Evolutionary conservation across 192 early-diverging fungal genomes (phyloP).

Genomic region (Phycomyces nitens): DNA sequence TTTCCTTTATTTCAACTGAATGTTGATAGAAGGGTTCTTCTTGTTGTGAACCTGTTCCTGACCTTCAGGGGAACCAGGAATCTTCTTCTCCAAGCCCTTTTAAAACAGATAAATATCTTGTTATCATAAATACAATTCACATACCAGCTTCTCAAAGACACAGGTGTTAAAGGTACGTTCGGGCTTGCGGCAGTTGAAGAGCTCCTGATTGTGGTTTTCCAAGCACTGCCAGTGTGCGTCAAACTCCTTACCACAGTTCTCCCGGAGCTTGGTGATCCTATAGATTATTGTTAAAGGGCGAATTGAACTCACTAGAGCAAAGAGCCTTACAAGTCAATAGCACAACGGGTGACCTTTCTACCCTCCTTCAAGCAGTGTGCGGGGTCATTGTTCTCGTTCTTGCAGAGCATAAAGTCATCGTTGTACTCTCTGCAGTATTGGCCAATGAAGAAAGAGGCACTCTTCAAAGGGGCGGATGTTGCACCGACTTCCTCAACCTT

Average conservation of each 20-base stretch:
- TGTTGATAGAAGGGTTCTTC: constrained; percentile 25
- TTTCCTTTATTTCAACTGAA: constrained; percentile 12
- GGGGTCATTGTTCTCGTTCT: constrained; percentile 86
- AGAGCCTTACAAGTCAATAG: constrained; percentile 73
- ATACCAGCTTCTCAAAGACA: constrained; percentile 83
- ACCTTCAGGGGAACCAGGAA: constrained; percentile 59
- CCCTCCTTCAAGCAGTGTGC: constrained; percentile 91
- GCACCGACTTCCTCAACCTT: constrained; percentile 84
- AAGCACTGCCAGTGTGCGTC: constrained; percentile 89
- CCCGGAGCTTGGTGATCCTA: constrained; percentile 85
- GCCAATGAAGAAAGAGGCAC: constrained; percentile 90
- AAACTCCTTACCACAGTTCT: constrained; percentile 85
- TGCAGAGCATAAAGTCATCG: constrained; percentile 97
- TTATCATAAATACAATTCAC: too few relatives aligned
- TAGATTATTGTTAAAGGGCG: too few relatives aligned
- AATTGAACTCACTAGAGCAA: constrained; percentile 1
- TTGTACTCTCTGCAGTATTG: constrained; percentile 87
- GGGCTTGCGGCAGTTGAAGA: constrained; percentile 70
- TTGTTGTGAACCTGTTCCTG: constrained; percentile 32
- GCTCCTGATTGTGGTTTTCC: constrained; percentile 89
- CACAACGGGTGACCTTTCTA: constrained; percentile 93
- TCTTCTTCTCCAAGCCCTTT: constrained; percentile 64
- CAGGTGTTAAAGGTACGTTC: constrained; percentile 85
- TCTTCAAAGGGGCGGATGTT: constrained; percentile 89
- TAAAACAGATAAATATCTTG: too few relatives aligned